Evolutionary conservation across 1,139 yeast species (phyloP).

Genomic region (Debaryomycetaceae sp.): DNA sequence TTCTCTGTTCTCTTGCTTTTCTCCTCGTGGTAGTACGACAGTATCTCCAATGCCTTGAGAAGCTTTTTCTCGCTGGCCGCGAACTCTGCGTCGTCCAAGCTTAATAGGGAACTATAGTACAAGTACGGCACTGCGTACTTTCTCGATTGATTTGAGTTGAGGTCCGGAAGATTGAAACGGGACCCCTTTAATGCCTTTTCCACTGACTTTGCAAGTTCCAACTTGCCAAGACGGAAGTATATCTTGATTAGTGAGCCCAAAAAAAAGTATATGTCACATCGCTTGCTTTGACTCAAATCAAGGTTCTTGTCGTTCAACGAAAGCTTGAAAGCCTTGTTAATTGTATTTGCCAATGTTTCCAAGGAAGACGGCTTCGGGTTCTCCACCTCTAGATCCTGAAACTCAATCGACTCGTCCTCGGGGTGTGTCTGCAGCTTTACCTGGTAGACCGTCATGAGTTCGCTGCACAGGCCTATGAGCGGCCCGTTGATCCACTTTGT

Average conservation of each 20-base stretch:
- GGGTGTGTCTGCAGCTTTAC: constrained; percentile 33
- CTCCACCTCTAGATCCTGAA: constrained; percentile 7
- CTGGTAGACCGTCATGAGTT: constrained; percentile 47
- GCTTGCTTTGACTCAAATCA: constrained; percentile 47
- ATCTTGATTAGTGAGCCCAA: constrained; percentile 69
- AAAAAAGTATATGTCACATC: constrained; percentile 69
- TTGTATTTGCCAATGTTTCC: constrained; percentile 59
- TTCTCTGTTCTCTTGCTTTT: constrained; percentile 29
- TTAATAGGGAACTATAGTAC: constrained; percentile 63
- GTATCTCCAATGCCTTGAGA: constrained; percentile 40
- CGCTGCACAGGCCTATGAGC: constrained; percentile 52
- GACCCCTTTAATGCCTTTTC: constrained; percentile 68
- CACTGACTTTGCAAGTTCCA: constrained; percentile 75
- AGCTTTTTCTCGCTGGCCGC: constrained; percentile 47
- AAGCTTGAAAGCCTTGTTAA: constrained; percentile 72
- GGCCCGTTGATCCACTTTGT: constrained; percentile 67
- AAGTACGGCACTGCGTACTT: constrained; percentile 57
- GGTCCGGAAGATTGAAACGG: constrained; percentile 41
- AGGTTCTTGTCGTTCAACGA: constrained; percentile 76
- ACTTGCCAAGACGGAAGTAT: constrained; percentile 66
- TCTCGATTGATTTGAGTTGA: constrained; percentile 47
- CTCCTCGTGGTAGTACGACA: constrained; percentile 20
- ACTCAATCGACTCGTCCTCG: constrained; percentile 18
- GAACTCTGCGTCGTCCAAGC: constrained; percentile 62
- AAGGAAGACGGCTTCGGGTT: constrained; percentile 17